Conservation (phyloP, 2,329 filamentous ascomycete species). For the Monilinia polystroma region DNA sequence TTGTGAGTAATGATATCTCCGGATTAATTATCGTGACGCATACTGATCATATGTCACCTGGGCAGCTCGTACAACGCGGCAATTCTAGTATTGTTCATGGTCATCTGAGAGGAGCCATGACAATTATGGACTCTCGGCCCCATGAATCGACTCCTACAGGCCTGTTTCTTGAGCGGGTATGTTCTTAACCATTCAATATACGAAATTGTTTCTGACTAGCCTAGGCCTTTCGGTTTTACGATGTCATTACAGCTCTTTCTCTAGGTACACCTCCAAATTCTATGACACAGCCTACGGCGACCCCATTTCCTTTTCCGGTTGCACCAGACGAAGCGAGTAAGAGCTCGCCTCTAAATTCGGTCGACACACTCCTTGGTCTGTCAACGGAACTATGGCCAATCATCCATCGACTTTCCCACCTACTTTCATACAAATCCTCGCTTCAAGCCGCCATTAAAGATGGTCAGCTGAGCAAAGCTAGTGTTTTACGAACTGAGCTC, state of each 20-base stretch:
- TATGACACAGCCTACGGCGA: slow-evolving; percentile 48
- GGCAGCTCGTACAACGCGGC: slow-evolving; percentile 58
- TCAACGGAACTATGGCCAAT: slow-evolving; percentile 63
- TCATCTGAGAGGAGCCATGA: slow-evolving; percentile 60
- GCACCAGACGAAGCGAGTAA: slow-evolving; percentile 44
- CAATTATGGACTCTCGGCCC: slow-evolving; percentile 54
- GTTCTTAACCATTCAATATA: slow-evolving; percentile 25
- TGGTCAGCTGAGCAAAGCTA: slow-evolving; percentile 41
- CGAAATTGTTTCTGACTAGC: slow-evolving; percentile 30
- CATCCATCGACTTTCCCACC: slow-evolving; percentile 58
- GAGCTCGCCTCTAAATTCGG: slow-evolving; percentile 50
- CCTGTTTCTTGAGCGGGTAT: slow-evolving; percentile 59
- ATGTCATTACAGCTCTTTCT: slow-evolving; percentile 62
- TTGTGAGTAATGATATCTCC: slow-evolving; percentile 47
- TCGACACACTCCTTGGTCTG: slow-evolving; percentile 55
- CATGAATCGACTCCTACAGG: slow-evolving; percentile 51
- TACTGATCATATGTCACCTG: slow-evolving; percentile 24
- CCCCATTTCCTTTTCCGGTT: slow-evolving; percentile 49
- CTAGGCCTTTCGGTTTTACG: slow-evolving; percentile 64
- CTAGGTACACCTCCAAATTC: slow-evolving; percentile 58
- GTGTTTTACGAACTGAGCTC: slow-evolving; percentile 35
- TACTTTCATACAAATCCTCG: slow-evolving; percentile 53
- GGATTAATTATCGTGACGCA: slow-evolving; percentile 17
- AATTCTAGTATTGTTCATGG: slow-evolving; percentile 59
- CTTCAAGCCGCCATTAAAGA: slow-evolving; percentile 48